Evolutionary conservation across 1,284 basidiomycete species (phyloP).

Genomic region (Porodaedalea pini): DNA sequence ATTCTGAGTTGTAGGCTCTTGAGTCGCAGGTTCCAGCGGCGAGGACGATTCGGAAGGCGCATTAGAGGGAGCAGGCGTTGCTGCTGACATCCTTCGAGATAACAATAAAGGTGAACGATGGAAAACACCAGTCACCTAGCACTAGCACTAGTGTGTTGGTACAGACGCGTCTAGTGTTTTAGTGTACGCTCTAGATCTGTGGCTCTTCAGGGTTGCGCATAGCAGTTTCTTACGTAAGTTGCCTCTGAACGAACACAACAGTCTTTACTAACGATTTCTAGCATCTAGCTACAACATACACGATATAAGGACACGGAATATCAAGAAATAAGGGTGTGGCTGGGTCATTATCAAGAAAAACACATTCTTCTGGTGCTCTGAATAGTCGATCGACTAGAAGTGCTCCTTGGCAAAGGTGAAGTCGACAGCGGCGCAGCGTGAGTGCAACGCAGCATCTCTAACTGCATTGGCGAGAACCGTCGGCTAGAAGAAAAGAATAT

Average conservation of each 20-base stretch:
- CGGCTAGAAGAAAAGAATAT: slow-evolving; percentile 34
- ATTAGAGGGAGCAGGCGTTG: slow-evolving; percentile 38
- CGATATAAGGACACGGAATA: background rate
- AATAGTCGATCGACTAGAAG: slow-evolving; percentile 8
- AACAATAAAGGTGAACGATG: background rate
- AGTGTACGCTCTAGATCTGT: background rate
- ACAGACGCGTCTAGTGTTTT: background rate
- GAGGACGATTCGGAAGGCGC: slow-evolving; percentile 33
- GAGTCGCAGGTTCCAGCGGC: slow-evolving; percentile 31
- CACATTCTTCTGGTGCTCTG: background rate
- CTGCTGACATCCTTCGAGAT: slow-evolving; percentile 37
- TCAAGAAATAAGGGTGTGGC: background rate
- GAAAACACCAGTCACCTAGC: too few relatives aligned
- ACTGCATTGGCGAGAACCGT: slow-evolving; percentile 68
- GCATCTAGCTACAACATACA: slow-evolving; percentile 15
- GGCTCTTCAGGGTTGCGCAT: background rate
- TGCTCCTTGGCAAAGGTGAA: slow-evolving; percentile 79
- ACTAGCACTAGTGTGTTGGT: background rate
- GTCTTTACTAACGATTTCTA: slow-evolving; percentile 12
- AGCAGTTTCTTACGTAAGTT: background rate
- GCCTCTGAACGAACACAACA: too few relatives aligned
- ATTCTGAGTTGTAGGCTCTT: slow-evolving; percentile 27
- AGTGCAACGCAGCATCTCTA: slow-evolving; percentile 60
- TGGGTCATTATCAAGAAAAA: background rate
- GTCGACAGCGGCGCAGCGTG: slow-evolving; percentile 52